Conservation (phyloP, 164 flowering plant species). For the Cinnamomum chago region DNA sequence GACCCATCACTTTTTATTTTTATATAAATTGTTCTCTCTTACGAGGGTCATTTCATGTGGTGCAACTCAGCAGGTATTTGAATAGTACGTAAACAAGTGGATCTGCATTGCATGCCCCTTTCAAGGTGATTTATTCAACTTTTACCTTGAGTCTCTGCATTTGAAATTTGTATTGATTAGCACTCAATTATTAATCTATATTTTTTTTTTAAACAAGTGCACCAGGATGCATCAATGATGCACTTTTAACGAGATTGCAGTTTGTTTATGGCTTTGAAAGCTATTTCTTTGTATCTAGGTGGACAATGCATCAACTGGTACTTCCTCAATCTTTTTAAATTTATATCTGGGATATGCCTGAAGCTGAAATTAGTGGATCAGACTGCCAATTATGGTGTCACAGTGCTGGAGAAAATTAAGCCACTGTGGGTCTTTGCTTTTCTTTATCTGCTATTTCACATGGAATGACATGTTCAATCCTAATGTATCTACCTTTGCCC, state of each 20-base stretch:
- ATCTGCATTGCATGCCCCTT: constrained; percentile 87
- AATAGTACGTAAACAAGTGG: constrained; percentile 83
- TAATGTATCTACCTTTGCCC: no score
- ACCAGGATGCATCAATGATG: constrained; percentile 86
- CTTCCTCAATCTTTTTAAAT: constrained; percentile 5
- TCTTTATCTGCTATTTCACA: neutral
- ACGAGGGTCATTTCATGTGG: neutral
- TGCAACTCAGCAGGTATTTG: constrained; percentile 49
- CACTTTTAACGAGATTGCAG: constrained; percentile 83
- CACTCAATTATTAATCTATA: constrained; percentile 9
- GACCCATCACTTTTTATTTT: no score
- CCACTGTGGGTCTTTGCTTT: neutral
- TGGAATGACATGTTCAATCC: neutral
- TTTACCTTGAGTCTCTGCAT: neutral
- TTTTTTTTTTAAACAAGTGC: constrained; percentile 64
- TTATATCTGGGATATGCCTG: neutral
- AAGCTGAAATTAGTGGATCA: neutral
- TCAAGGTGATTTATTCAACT: constrained; percentile 52
- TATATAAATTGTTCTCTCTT: neutral
- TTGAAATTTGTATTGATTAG: neutral
- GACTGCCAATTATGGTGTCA: neutral
- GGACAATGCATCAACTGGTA: constrained; percentile 99
- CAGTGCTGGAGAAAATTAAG: neutral
- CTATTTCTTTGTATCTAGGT: constrained; percentile 79
- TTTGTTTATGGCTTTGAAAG: constrained; percentile 81